Conservation (phyloP, 2,329 filamentous ascomycete genomes). For the Hirsutella rhossiliensis region DNA sequence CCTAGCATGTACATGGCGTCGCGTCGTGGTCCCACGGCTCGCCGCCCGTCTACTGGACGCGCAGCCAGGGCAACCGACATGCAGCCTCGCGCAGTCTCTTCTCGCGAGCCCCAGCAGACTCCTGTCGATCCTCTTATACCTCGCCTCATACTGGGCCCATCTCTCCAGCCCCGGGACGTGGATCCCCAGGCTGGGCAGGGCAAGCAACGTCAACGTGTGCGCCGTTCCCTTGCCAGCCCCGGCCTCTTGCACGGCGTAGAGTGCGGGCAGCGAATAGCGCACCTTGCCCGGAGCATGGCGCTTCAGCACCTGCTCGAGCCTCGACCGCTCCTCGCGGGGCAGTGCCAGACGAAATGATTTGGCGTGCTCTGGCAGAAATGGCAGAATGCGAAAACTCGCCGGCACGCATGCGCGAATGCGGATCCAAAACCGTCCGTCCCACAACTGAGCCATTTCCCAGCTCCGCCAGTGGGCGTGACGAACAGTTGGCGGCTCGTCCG, state of each 20-base stretch:
- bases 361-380: slow-evolving; percentile 30
- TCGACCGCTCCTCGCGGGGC: slow-evolving; percentile 13
- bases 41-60: too few relatives aligned
- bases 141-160: slow-evolving; percentile 36
- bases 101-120: slow-evolving; percentile 19
- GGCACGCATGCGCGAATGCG: slow-evolving; percentile 31
- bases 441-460: slow-evolving; percentile 27
- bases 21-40: too few relatives aligned
- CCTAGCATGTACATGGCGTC: too few relatives aligned
- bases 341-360: slow-evolving; percentile 37
- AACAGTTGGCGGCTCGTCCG: slow-evolving; percentile 1
- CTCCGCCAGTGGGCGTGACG: slow-evolving; percentile 12
- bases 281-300: slow-evolving; percentile 41
- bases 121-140: slow-evolving; percentile 37
- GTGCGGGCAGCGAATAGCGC: slow-evolving; percentile 40
- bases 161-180: slow-evolving; percentile 31
- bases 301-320: slow-evolving; percentile 31
- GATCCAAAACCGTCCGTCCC: slow-evolving; percentile 53
- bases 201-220: slow-evolving; percentile 29
- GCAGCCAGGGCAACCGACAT: too few relatives aligned
- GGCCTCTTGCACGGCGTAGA: slow-evolving; percentile 32
- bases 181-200: slow-evolving; percentile 39
- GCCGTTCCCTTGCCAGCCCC: slow-evolving; percentile 2
- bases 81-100: background rate
- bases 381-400: slow-evolving; percentile 29